Evolutionary conservation across 306 rosid species (phyloP).

Genomic region (Prosopis cineraria): DNA sequence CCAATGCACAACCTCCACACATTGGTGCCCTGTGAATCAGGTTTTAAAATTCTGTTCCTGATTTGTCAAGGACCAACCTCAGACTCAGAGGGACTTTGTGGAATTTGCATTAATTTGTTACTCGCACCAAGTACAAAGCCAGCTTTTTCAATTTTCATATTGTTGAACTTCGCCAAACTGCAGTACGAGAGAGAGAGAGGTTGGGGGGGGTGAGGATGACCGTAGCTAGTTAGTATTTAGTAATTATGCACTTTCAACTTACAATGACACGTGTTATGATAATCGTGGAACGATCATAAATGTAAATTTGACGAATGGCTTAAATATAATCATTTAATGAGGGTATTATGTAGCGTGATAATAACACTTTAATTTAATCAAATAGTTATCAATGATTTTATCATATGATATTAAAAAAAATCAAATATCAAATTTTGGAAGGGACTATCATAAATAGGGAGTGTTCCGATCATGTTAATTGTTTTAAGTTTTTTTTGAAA

Average conservation of each 20-base stretch:
- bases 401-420: no score
- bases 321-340: no score
- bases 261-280: background rate
- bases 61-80: slow-evolving; percentile 23
- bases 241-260: slow-evolving; percentile 23
- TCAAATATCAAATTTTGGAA: no score
- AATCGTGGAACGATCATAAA: slow-evolving; percentile 34
- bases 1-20: slow-evolving; percentile 12
- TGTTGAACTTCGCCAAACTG: slow-evolving; percentile 27
- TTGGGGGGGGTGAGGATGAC: no score
- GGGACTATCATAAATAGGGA: no score
- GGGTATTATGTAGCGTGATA: no score
- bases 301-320: no score
- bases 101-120: slow-evolving; percentile 56
- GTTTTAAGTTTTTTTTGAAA: no score
- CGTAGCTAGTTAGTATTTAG: slow-evolving; percentile 26
- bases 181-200: background rate
- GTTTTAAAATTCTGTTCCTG: slow-evolving; percentile 11
- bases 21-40: slow-evolving; percentile 32
- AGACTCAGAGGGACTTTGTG: background rate
- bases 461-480: no score
- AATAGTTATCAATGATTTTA: no score
- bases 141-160: background rate
- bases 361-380: no score
- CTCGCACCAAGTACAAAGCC: slow-evolving; percentile 32